Evolutionary conservation across 352 stramenopile genomes (phyloP), one percentile per base, ranked within the genome.

Genomic region (Globisporangium spiculum): DNA sequence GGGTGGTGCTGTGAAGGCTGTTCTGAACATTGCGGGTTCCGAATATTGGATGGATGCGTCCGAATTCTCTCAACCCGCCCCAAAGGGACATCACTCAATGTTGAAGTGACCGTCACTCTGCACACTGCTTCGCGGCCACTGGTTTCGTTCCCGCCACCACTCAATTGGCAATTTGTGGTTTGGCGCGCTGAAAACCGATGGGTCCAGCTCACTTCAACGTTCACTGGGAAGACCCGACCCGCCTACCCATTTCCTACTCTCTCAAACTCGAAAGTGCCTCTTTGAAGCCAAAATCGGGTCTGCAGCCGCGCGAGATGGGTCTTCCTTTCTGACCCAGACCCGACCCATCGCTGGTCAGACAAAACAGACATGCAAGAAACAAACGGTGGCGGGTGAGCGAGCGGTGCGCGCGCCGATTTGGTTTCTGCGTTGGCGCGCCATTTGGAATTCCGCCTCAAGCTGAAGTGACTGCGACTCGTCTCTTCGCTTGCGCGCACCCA

Each of bases 31-130:
- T 44, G 41, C 5, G 41, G 41, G 41, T 48, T 48, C 16, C 41
- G 14, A 36, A 66, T 48, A n/a, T 66, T 66, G 27, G 30, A 32
- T 4, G 8, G 30, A 3, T 32, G 30, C 30, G 8, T 32, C 36
- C 36, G 10, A 44, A 44, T 16, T 44, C 36, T 44, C 30, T 32
- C 30, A 32, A 32, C 30, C 30, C 30, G 4, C 30, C 30, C 30
- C 30, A 1, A 32, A 32, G 30, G 30, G 36, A 44, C 1, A 16
- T 44, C 36, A 44, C 36, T 16, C 36, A 44, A 44, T 46, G 27
- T 66, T 66, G 61, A 66, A 66, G 61, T 60, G 61, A 66, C 46
- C 46, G 32, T 59, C 61, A 66, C 61, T 66, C 61, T 57, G 36
- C n/a, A 24, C 22, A 14, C 7, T 4, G 10, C 22, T 14, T 34